A percentile compares a stretch with the other conserved stretches of the same genome.
phyloP scores from a whole-genome alignment of 176 grass and related monocot genomes.

The Lolium perenne region DNA sequence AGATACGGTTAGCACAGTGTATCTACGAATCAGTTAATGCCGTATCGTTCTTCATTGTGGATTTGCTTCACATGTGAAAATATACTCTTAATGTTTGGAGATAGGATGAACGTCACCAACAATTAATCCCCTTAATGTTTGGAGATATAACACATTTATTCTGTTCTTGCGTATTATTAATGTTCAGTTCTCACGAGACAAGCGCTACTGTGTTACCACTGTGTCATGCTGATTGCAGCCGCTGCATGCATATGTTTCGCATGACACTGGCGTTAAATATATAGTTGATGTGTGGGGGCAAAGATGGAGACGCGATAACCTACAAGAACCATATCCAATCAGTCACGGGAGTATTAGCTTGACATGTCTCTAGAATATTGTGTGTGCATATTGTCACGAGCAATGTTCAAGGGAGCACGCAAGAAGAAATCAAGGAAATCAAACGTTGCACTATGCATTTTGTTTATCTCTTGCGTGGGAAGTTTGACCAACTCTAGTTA shows the following conservation, averaged over 20 bases:
- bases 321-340: not conserved
- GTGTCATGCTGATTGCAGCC: not conserved
- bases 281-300: constrained; percentile 19
- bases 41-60: not conserved
- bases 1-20: not conserved
- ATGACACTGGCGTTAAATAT: constrained; percentile 3
- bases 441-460: not conserved
- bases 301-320: constrained; percentile 30
- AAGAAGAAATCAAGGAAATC: not conserved
- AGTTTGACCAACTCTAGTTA: not conserved
- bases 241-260: constrained; percentile 40
- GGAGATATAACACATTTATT: not conserved
- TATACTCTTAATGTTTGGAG: not conserved
- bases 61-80: constrained; percentile 17
- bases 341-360: not conserved
- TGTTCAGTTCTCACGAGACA: not conserved
- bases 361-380: not conserved
- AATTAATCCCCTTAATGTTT: not conserved
- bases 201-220: constrained; percentile 28
- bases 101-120: not conserved
- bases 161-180: not conserved
- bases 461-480: not conserved
- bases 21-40: not conserved
- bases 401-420: not conserved
- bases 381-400: not conserved